Percentiles rank a stretch among this genome's conserved stretches.
phyloP scores from a whole-genome alignment of 768 basidiomycete genomes.

The Tulasnella sp. region DNA sequence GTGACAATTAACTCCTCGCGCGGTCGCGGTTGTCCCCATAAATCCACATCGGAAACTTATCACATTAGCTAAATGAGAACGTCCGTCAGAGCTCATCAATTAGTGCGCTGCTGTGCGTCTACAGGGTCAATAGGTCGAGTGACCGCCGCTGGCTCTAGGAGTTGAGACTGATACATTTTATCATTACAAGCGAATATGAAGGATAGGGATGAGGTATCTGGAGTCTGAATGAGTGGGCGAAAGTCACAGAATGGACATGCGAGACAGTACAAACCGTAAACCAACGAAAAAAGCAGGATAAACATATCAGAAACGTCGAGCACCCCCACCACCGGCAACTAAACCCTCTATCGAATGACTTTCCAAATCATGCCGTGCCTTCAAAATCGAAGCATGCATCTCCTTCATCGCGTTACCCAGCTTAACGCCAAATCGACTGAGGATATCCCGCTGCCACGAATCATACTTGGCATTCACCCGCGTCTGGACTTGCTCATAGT shows the following conservation, averaged over 20 bases:
- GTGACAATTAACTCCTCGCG: no score
- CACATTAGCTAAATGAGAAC: no score
- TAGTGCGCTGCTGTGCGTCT: no score
- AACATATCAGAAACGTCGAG: slow-evolving; percentile 38
- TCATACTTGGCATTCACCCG: slow-evolving; percentile 99
- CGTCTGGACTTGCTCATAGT: slow-evolving; percentile 96
- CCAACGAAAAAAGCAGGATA: slow-evolving; percentile 5
- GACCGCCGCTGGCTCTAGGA: no score
- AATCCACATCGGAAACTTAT: no score
- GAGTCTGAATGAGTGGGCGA: background rate
- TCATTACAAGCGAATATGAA: background rate
- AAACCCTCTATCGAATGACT: slow-evolving; percentile 92
- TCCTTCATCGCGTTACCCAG: slow-evolving; percentile 95
- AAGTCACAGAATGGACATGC: background rate
- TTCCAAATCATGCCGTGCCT: slow-evolving; percentile 91
- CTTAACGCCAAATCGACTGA: slow-evolving; percentile 85
- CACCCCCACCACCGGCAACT: slow-evolving; percentile 38
- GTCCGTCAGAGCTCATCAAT: no score
- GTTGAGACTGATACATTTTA: no score
- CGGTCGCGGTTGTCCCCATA: no score
- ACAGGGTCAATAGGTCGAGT: no score
- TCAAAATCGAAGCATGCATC: slow-evolving; percentile 85
- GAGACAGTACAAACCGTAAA: background rate
- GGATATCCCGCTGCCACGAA: slow-evolving; percentile 91
- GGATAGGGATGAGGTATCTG: slow-evolving; percentile 4